Conservation (phyloP, 1,139 yeast species). For the Yamadazyma pseudoaaseri region DNA sequence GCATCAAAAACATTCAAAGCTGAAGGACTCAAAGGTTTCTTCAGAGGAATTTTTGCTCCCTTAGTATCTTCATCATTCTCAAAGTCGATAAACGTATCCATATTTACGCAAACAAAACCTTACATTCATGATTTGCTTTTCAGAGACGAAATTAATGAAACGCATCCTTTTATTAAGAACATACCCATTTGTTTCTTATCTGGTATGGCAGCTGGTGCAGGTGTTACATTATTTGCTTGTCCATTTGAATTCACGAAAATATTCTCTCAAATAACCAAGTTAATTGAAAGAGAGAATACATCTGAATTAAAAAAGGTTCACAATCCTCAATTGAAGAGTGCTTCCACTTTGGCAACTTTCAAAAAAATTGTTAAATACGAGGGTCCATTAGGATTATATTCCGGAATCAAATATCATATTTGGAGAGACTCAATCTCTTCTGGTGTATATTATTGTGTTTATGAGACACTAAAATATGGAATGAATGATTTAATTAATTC, state of each 20-base stretch:
- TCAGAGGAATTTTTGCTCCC: constrained; percentile 76
- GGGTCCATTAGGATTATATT: constrained; percentile 65
- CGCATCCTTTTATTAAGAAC: constrained; percentile 47
- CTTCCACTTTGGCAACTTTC: constrained; percentile 35
- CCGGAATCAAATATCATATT: constrained; percentile 70
- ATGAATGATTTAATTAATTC: constrained; percentile 34
- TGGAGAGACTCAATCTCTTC: constrained; percentile 69
- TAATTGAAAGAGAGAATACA: constrained; percentile 30
- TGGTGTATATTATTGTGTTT: constrained; percentile 71
- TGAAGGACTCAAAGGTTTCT: constrained; percentile 74
- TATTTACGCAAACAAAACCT: constrained; percentile 63
- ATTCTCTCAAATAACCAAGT: constrained; percentile 67
- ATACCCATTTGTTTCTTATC: constrained; percentile 67
- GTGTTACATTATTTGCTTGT: constrained; percentile 67
- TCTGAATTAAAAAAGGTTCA: background rate
- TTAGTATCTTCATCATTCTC: constrained; percentile 64
- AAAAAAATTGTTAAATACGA: constrained; percentile 55
- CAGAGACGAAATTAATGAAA: constrained; percentile 11
- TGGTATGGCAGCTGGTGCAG: constrained; percentile 67
- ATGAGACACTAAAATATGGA: constrained; percentile 65
- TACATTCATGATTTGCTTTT: constrained; percentile 32
- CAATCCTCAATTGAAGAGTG: constrained; percentile 11
- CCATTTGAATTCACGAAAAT: constrained; percentile 86
- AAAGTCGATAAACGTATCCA: constrained; percentile 63
- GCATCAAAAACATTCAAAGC: constrained; percentile 50